A percentile compares a stretch with the other conserved stretches of the same genome.
Evolutionary conservation across 2,329 filamentous ascomycete genomes (phyloP).

Genomic region (Claviceps quebecensis): DNA sequence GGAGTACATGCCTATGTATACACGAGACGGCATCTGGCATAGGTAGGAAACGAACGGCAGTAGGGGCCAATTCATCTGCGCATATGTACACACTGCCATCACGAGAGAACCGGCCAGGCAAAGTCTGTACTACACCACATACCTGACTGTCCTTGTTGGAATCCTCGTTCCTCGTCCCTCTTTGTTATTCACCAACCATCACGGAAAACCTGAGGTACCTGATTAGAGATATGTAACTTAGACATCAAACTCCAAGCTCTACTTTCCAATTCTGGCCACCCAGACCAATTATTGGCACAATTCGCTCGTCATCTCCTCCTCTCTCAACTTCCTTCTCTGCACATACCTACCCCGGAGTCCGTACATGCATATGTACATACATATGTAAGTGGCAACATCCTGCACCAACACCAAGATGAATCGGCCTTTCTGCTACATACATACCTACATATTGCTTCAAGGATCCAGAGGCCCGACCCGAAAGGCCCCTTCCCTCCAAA

Average conservation of each 20-base stretch:
- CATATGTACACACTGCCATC: conserved; percentile 1
- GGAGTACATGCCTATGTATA: background rate
- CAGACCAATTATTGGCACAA: background rate
- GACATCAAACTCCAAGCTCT: background rate
- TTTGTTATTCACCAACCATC: no score
- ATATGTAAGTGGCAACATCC: background rate
- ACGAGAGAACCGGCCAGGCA: background rate
- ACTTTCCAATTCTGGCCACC: background rate
- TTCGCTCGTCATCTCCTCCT: background rate
- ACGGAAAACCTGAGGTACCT: no score
- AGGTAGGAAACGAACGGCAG: background rate
- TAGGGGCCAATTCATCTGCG: background rate
- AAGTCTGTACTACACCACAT: background rate
- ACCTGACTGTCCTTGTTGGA: no score
- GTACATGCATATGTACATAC: no score
- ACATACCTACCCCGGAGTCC: no score
- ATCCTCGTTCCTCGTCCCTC: no score
- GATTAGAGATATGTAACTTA: no score
- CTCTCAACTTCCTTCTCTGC: background rate
- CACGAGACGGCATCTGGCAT: conserved; percentile 1
- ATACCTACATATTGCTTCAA: no score
- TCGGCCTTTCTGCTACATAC: background rate
- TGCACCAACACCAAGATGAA: background rate
- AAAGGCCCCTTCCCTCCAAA: background rate
- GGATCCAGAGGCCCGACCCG: conserved; percentile 1